A percentile compares a stretch with the other conserved stretches of the same genome.
These are phyloP conservation scores for Thermomucor indicae-seudaticae DNA, from an alignment of 371 early-diverging fungal species.

Conservation along the genomic window DNA sequence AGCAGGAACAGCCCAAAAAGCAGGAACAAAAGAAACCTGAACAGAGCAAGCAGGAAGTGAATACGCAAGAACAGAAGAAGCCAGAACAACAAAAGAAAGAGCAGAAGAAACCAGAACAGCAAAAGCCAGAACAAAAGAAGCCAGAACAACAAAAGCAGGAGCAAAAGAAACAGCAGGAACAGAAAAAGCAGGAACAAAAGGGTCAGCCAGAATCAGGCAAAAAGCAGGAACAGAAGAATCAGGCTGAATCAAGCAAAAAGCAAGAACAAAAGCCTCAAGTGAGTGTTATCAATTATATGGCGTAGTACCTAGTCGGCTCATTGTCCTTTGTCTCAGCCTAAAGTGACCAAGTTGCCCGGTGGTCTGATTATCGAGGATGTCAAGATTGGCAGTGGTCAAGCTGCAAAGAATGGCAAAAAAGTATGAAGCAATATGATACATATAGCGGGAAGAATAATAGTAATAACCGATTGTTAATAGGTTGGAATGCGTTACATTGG, in stretches of 20 bases:
- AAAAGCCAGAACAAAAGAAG: conserved; percentile 9
- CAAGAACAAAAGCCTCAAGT: not conserved
- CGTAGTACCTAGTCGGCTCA: too few relatives aligned
- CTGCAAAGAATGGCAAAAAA: conserved; percentile 78
- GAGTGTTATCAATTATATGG: not conserved
- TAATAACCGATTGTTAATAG: not conserved
- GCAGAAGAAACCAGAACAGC: conserved; percentile 5
- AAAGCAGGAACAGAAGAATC: not conserved
- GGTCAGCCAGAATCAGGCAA: not conserved
- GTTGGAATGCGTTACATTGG: conserved; percentile 91
- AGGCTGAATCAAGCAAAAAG: not conserved
- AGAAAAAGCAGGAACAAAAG: not conserved
- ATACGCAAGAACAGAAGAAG: conserved; percentile 2
- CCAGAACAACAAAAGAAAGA: conserved; percentile 6
- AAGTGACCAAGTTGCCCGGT: conserved; percentile 13
- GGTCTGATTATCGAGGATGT: conserved; percentile 84
- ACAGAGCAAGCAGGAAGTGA: conserved; percentile 4
- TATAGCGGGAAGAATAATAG: not conserved
- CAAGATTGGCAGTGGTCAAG: conserved; percentile 68
- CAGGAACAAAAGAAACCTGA: too few relatives aligned
- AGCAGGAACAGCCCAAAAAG: too few relatives aligned
- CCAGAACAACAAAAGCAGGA: conserved; percentile 5
- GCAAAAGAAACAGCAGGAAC: conserved; percentile 1
- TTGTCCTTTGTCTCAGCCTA: too few relatives aligned
- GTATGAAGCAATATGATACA: not conserved